Percentiles rank a stretch among this genome's conserved stretches.
Conservation (phyloP, 257 asterid genomes). For the Buddleja alternifolia region DNA sequence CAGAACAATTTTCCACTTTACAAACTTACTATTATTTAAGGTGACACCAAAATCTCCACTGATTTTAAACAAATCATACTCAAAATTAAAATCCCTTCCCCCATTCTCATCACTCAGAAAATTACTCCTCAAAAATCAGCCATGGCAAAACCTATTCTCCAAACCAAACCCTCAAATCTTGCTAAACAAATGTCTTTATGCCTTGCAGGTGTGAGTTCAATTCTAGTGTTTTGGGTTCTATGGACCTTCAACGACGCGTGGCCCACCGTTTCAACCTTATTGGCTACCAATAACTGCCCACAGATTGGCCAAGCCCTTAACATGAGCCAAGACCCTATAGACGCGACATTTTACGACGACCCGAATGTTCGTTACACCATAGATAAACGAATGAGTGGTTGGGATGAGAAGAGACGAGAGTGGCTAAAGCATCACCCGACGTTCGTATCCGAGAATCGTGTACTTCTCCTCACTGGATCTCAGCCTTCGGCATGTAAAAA, state of each 20-base stretch:
- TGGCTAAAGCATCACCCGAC: slow-evolving; percentile 62
- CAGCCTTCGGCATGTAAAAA: slow-evolving; percentile 66
- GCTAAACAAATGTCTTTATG: slow-evolving; percentile 33
- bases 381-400: slow-evolving; percentile 52
- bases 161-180: slow-evolving; percentile 33
- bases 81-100: not conserved
- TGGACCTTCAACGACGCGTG: slow-evolving; percentile 47
- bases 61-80: no score
- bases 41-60: not conserved
- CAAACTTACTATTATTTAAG: not conserved
- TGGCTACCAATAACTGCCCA: slow-evolving; percentile 18
- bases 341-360: slow-evolving; percentile 70
- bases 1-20: not conserved
- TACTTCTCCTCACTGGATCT: slow-evolving; percentile 76
- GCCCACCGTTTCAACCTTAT: slow-evolving; percentile 38
- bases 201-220: slow-evolving; percentile 26
- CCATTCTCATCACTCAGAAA: not conserved
- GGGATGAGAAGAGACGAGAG: slow-evolving; percentile 66
- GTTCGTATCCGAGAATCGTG: slow-evolving; percentile 33
- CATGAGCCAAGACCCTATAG: slow-evolving; percentile 39
- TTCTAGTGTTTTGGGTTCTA: slow-evolving; percentile 41
- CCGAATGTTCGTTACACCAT: slow-evolving; percentile 52
- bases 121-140: not conserved
- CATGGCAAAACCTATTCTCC: slow-evolving; percentile 48
- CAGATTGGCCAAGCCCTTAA: slow-evolving; percentile 15